These are phyloP conservation scores for Penicillium chermesinum DNA, from an alignment of 495 filamentous ascomycete species.

Conservation along the genomic window DNA sequence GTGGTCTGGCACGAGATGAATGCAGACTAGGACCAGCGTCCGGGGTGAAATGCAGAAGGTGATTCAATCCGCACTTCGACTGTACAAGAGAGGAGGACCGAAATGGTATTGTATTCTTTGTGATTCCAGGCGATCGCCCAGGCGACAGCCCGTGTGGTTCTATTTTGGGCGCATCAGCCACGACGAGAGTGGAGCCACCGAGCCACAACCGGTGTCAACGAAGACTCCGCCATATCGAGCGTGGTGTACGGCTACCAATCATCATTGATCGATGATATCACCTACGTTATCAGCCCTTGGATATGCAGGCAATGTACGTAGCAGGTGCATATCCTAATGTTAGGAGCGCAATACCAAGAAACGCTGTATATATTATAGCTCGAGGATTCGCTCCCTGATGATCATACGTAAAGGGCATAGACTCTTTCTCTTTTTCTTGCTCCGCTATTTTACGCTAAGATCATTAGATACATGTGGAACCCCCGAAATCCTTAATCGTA, in stretches of 20 bases:
- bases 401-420: too few species aligned
- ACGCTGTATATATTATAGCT: neutral
- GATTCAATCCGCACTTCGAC: too few species aligned
- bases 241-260: neutral
- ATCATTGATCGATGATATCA: neutral
- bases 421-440: neutral
- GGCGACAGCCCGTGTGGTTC: conserved; percentile 26
- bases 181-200: conserved; percentile 6
- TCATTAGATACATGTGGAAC: neutral
- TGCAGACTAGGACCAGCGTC: neutral
- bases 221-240: neutral
- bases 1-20: neutral
- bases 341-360: neutral
- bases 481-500: conserved; percentile 1
- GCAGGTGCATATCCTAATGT: neutral
- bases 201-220: neutral
- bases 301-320: too few species aligned
- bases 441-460: too few species aligned
- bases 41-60: neutral
- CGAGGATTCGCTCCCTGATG: neutral
- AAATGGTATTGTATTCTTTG: conserved; percentile 1
- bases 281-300: neutral
- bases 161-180: conserved; percentile 28
- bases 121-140: conserved; percentile 20
- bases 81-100: neutral